A percentile compares a stretch with the other conserved stretches of the same genome.
phyloP scores from a whole-genome alignment of 2,329 filamentous ascomycete species.

The Byssochlamys sp. region DNA sequence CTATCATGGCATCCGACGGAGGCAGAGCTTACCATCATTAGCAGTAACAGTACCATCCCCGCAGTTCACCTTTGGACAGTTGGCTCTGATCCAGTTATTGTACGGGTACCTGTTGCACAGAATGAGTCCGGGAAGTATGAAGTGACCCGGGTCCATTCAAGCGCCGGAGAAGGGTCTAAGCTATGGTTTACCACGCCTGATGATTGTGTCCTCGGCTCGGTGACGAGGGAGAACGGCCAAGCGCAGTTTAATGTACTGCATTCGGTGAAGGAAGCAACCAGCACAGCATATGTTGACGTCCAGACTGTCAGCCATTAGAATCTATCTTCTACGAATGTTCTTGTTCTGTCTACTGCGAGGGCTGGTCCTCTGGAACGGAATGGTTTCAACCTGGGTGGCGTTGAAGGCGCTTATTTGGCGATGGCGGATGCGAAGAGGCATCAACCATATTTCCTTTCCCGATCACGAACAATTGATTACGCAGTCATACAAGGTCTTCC shows the following conservation, averaged over 20 bases:
- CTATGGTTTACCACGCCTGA: conserved; percentile 30
- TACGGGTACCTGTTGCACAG: conserved; percentile 20
- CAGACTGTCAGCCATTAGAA: not conserved
- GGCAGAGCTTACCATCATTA: conserved; percentile 30
- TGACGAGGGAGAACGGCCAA: conserved; percentile 14
- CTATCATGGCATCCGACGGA: conserved; percentile 31
- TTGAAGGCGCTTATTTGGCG: not conserved
- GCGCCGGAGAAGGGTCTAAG: conserved; percentile 11
- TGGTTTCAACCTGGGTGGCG: not conserved
- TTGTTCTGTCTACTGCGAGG: not conserved
- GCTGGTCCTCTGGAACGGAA: not conserved
- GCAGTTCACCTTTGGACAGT: conserved; percentile 27
- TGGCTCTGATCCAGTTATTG: conserved; percentile 19
- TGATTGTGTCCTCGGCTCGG: conserved; percentile 24
- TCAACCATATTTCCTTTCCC: not conserved
- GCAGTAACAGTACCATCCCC: conserved; percentile 23
- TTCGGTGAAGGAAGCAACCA: conserved; percentile 14
- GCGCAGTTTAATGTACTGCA: conserved; percentile 20
- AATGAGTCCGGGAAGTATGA: conserved; percentile 29
- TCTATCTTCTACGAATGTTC: not conserved
- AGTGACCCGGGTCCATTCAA: conserved; percentile 20
- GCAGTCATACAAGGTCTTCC: too few relatives aligned
- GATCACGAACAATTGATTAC: too few relatives aligned
- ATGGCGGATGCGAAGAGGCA: not conserved
- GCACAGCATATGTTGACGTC: conserved; percentile 1